Base-by-base conservation (phyloP, 192 early-diverging fungal genomes). In the Phycomyces blakesleeanus region DNA sequence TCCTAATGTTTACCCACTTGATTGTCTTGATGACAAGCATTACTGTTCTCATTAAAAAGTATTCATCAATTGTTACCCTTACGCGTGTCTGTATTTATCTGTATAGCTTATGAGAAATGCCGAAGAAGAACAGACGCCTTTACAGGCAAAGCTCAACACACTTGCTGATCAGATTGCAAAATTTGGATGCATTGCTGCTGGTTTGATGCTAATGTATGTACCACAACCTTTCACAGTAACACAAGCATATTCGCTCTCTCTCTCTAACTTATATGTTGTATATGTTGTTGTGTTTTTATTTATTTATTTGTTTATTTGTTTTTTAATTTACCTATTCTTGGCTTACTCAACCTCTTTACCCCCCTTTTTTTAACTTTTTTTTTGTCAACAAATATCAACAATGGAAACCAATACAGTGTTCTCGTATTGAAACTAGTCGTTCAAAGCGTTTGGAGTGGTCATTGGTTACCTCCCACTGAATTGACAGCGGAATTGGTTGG, bases 111-210 rank as follows among this genome's bases (percentile, higher is more conserved):
- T 98, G 79, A 85, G 87, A 58, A 78, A 80, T 29, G 76, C 83
- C 5, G 75, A 85, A 61, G 70, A 72, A 22, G 88, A 93, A 58
- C 89, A 84, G 57, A 98, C 96, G 29, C 96, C 96, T 21, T 85
- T 98, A 49, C 96, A 98, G 81, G 61, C 77, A 55, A 97, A 97
- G 77, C 85, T 98, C n/a, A 88, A 90, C 37, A 72, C 78, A 38
- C 79, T 98, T 22, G 94, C 95, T 10, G 93, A 98, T 72, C 81
- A 89, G 70, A 98, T 98, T 71, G 95, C 93, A 64, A 95, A 95
- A 76, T 85, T 94, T 71, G 96, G 94, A 47, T 82, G 91, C 71
- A 84, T 81, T 59, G 87, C 86, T 61, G 90, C 95, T 11, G 61
- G 90, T n/a, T 61, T 88, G 40, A 91, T 98, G 85, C 77, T 98